Conservation (phyloP, 2,329 filamentous ascomycete species). For the Setomelanomma holmii region DNA sequence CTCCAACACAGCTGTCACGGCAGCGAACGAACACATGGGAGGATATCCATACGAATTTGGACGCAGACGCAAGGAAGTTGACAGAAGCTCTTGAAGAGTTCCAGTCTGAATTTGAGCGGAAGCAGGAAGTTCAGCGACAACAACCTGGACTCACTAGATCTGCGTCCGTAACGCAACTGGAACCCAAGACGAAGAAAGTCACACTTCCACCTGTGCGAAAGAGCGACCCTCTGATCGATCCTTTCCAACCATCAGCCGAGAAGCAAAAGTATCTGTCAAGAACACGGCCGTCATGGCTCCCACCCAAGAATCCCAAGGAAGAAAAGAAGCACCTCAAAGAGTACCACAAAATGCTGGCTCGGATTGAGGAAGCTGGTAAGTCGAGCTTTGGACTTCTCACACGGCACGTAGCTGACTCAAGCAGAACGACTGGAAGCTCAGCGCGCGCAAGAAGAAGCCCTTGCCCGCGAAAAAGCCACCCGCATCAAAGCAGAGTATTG, state of each 20-base stretch:
- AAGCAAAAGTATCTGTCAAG: constrained; percentile 84
- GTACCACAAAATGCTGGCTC: constrained; percentile 82
- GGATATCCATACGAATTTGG: constrained; percentile 71
- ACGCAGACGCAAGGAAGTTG: constrained; percentile 73
- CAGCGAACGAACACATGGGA: constrained; percentile 77
- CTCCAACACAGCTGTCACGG: constrained; percentile 44
- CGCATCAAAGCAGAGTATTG: constrained; percentile 65
- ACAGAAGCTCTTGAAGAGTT: constrained; percentile 84
- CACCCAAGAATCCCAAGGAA: constrained; percentile 87
- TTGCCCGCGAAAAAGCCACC: constrained; percentile 60
- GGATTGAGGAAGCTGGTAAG: constrained; percentile 64
- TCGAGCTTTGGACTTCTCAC: constrained; percentile 2
- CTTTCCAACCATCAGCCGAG: constrained; percentile 82
- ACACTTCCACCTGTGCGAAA: constrained; percentile 70
- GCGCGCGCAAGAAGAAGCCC: constrained; percentile 57
- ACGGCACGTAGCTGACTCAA: constrained; percentile 16
- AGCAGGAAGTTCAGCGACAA: constrained; percentile 61
- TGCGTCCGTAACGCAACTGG: constrained; percentile 34
- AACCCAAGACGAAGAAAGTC: constrained; percentile 58
- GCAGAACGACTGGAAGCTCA: constrained; percentile 42
- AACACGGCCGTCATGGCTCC: constrained; percentile 80
- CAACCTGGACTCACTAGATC: constrained; percentile 49
- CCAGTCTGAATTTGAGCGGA: constrained; percentile 65
- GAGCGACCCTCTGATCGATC: constrained; percentile 83
- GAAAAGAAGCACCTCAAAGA: constrained; percentile 87